Percentiles rank a stretch among this genome's conserved stretches.
Evolutionary conservation across 148 eudicot species (phyloP).

Genomic region (Amaranthus hypochondriacus): DNA sequence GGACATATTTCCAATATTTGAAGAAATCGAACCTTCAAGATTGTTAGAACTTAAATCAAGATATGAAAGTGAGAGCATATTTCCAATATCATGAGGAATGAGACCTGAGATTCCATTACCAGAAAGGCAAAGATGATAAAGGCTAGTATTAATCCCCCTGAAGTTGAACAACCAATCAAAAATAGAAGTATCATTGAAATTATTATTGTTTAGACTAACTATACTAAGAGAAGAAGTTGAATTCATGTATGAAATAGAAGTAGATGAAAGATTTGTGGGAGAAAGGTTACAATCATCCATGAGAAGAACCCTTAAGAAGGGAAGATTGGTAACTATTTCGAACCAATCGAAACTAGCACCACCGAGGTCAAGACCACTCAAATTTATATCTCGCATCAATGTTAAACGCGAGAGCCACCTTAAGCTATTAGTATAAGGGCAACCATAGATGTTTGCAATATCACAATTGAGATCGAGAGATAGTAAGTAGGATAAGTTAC

Average conservation of each 20-base stretch:
- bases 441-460: background rate
- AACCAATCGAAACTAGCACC: background rate
- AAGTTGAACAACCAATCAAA: conserved; percentile 26
- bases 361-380: conserved; percentile 10
- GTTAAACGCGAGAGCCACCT: conserved; percentile 17
- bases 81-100: conserved; percentile 13
- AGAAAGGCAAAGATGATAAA: conserved; percentile 22
- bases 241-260: conserved; percentile 1
- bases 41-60: conserved; percentile 9
- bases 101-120: conserved; percentile 7
- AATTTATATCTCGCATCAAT: conserved; percentile 5
- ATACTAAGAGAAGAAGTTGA: conserved; percentile 10
- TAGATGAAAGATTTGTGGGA: conserved; percentile 12
- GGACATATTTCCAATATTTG: background rate
- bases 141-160: conserved; percentile 10
- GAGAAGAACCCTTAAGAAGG: conserved; percentile 13
- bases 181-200: conserved; percentile 9
- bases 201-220: conserved; percentile 19
- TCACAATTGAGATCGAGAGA: conserved; percentile 9
- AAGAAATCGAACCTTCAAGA: conserved; percentile 14
- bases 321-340: conserved; percentile 14
- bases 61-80: conserved; percentile 6
- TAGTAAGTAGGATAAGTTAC: conserved; percentile 13
- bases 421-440: background rate
- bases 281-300: conserved; percentile 19